A percentile compares a stretch with the other conserved stretches of the same genome.
Conservation (phyloP, 192 early-diverging fungal species). For the Linnemannia hyalina region DNA sequence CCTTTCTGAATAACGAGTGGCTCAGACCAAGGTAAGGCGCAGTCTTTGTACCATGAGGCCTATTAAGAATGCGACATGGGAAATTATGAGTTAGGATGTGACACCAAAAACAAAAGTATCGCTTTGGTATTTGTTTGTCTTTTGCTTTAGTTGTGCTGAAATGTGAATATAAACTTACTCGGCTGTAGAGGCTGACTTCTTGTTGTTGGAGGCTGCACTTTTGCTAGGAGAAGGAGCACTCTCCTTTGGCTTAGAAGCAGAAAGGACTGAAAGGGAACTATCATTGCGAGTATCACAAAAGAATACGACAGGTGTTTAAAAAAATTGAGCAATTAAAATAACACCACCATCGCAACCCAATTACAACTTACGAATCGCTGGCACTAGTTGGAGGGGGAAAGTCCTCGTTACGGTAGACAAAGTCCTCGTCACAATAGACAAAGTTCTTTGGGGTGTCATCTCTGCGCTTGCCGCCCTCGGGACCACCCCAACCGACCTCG, state of each 20-base stretch:
- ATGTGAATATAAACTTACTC: background rate
- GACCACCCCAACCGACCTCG: conserved; percentile 10
- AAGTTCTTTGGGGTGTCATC: conserved; percentile 12
- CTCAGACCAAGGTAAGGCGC: background rate
- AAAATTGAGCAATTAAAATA: too few species aligned
- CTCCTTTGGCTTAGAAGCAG: background rate
- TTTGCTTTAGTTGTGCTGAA: too few species aligned
- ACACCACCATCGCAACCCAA: background rate
- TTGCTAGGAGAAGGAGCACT: background rate
- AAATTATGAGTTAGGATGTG: background rate
- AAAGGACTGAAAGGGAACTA: background rate
- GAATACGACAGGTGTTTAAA: background rate
- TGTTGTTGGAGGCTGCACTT: background rate
- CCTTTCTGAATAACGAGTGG: conserved; percentile 9
- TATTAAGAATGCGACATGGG: background rate
- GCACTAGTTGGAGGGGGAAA: conserved; percentile 15
- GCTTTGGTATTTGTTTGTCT: background rate
- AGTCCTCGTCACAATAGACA: conserved; percentile 23
- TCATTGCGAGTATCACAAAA: background rate
- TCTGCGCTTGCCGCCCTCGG: background rate
- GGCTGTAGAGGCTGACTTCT: background rate
- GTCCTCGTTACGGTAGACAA: conserved; percentile 35
- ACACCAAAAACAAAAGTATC: background rate
- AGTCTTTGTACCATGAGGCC: background rate
- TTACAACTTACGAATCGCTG: conserved; percentile 9